Percentiles rank a stretch among this genome's conserved stretches.
phyloP scores from a whole-genome alignment of 2,329 filamentous ascomycete genomes.

The Ophiocordyceps polyrhachis-furcata region DNA sequence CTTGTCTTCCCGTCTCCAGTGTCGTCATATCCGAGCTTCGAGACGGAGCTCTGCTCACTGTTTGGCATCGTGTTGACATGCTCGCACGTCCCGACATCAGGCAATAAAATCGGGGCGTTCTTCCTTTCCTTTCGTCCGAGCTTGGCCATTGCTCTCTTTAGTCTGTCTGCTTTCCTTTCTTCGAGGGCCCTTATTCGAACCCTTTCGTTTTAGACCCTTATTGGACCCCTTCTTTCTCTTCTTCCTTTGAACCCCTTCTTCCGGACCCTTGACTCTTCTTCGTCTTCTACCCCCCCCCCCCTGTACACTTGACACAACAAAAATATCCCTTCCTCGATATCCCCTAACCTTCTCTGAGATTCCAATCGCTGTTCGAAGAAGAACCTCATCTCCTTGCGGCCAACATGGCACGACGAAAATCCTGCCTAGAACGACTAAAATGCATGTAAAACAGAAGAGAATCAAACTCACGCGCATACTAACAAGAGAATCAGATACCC shows the following conservation, averaged over 20 bases:
- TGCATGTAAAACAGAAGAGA: background rate
- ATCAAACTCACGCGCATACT: background rate
- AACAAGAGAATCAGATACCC: conserved; percentile 16
- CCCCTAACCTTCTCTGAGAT: no score
- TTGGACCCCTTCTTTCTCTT: background rate
- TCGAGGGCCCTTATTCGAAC: background rate
- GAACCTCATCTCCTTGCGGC: no score
- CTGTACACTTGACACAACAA: background rate
- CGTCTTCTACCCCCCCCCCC: background rate
- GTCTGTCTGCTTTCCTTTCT: background rate
- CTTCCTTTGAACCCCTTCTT: background rate
- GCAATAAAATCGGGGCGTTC: background rate
- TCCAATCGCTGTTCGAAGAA: no score
- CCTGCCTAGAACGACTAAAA: no score
- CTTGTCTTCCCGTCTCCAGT: no score
- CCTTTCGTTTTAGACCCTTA: background rate
- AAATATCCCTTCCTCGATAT: background rate
- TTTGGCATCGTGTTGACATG: background rate
- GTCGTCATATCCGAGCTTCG: background rate
- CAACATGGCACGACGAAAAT: no score
- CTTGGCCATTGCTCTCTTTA: background rate
- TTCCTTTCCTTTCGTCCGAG: background rate
- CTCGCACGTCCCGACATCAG: background rate
- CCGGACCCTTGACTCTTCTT: background rate
- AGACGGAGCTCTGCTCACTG: no score